These are phyloP conservation scores for Tilletiaria anomala DNA, from an alignment of 1,284 basidiomycete genomes.

Conservation along the genomic window DNA sequence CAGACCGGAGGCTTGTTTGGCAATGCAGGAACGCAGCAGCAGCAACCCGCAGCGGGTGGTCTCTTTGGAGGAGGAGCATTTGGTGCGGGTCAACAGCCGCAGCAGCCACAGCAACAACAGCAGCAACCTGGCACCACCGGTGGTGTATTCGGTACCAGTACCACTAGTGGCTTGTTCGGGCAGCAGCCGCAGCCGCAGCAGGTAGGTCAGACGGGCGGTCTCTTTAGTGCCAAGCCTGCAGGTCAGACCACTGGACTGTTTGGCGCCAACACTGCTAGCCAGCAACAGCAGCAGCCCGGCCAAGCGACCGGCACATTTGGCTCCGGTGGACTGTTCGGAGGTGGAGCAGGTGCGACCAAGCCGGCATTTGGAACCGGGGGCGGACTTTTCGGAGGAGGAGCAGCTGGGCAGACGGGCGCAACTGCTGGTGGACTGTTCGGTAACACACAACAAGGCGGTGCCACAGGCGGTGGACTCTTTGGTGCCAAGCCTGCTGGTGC, in stretches of 20 bases:
- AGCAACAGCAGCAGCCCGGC: too few relatives aligned
- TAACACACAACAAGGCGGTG: constrained; percentile 9
- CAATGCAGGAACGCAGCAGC: constrained; percentile 27
- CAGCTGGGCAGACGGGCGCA: too few relatives aligned
- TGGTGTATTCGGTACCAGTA: constrained; percentile 1
- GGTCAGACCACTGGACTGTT: background rate
- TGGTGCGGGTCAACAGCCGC: too few relatives aligned
- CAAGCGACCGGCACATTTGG: background rate
- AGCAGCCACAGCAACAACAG: background rate
- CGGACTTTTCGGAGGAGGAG: background rate
- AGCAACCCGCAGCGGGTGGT: constrained; percentile 3
- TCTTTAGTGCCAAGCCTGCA: constrained; percentile 1
- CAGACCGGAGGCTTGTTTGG: constrained; percentile 43
- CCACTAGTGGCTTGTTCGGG: background rate
- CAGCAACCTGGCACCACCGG: background rate
- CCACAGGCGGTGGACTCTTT: constrained; percentile 22
- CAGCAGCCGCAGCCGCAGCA: constrained; percentile 13
- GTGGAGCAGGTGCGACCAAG: background rate
- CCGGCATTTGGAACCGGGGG: background rate
- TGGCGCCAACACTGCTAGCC: too few relatives aligned
- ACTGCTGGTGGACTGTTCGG: constrained; percentile 42
- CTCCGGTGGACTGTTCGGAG: background rate
- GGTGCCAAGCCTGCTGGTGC: constrained; percentile 28
- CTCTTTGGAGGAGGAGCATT: constrained; percentile 1
- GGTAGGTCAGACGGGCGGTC: background rate